Conservation (phyloP, 768 basidiomycete genomes). For the Lactifluus volemus region DNA sequence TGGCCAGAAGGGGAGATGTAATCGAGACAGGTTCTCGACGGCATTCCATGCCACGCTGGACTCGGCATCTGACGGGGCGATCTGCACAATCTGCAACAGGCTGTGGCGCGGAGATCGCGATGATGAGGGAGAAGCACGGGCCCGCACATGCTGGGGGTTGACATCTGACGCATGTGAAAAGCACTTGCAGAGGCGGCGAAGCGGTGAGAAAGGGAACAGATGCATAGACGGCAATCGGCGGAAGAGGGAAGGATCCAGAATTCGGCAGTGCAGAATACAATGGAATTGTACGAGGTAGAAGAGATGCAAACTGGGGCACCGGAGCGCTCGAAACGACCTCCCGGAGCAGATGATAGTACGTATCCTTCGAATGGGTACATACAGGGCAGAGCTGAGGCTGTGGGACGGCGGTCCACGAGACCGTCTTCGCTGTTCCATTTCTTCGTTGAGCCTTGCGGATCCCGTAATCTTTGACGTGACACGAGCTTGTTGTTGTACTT, state of each 20-base stretch:
- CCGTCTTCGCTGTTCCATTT: neutral
- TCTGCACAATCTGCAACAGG: conserved; percentile 13
- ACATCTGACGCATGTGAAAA: conserved; percentile 7
- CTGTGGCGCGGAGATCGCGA: conserved; percentile 7
- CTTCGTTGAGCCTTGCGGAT: neutral
- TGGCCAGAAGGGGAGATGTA: neutral
- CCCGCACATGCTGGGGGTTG: conserved; percentile 11
- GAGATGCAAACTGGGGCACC: neutral
- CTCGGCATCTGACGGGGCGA: neutral
- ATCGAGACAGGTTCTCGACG: neutral
- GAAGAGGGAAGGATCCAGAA: neutral
- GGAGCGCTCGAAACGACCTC: conserved; percentile 9
- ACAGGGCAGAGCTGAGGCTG: neutral
- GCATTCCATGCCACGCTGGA: conserved; percentile 1
- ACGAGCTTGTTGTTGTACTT: neutral
- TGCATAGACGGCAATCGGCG: neutral
- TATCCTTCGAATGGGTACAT: neutral
- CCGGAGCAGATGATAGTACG: neutral
- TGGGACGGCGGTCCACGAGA: conserved; percentile 1
- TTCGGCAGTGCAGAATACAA: conserved; percentile 3
- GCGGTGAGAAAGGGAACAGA: neutral
- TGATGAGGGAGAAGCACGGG: conserved; percentile 10
- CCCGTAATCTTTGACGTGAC: conserved; percentile 5
- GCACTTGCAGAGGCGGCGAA: neutral
- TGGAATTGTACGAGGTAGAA: conserved; percentile 8